Conservation (phyloP, 139 green algal species). For the Chlorella vulgaris region DNA sequence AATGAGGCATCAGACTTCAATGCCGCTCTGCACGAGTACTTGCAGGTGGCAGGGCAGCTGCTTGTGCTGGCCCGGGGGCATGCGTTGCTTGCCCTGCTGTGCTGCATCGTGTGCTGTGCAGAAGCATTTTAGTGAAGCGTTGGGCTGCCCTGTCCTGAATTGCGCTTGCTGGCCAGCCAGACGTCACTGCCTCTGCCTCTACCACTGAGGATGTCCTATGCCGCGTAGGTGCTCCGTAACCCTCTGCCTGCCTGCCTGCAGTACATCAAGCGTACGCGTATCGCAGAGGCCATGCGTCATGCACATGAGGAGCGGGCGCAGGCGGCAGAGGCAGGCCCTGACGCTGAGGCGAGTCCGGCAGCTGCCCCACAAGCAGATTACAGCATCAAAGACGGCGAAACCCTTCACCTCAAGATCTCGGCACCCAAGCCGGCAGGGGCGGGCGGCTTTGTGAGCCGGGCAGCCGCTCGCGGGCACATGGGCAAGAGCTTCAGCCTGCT, state of each 20-base stretch:
- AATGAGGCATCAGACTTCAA: constrained; percentile 69
- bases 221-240: no score
- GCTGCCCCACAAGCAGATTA: no score
- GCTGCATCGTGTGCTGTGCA: no score
- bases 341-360: no score
- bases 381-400: constrained; percentile 11
- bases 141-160: background rate
- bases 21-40: constrained; percentile 73
- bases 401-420: background rate
- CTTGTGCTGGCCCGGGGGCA: background rate
- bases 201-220: no score
- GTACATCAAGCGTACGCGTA: constrained; percentile 62
- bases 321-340: background rate
- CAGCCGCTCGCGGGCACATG: background rate
- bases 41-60: constrained; percentile 17
- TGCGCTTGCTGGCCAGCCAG: background rate
- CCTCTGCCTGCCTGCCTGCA: background rate
- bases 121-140: no score
- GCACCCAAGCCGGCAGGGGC: background rate
- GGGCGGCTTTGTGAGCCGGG: constrained; percentile 19
- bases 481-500: constrained; percentile 16
- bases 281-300: constrained; percentile 54
- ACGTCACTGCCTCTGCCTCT: background rate
- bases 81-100: no score
- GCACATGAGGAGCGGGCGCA: constrained; percentile 38